Conservation (phyloP, 805 yeast genomes). For the Candida jianshihensis region DNA sequence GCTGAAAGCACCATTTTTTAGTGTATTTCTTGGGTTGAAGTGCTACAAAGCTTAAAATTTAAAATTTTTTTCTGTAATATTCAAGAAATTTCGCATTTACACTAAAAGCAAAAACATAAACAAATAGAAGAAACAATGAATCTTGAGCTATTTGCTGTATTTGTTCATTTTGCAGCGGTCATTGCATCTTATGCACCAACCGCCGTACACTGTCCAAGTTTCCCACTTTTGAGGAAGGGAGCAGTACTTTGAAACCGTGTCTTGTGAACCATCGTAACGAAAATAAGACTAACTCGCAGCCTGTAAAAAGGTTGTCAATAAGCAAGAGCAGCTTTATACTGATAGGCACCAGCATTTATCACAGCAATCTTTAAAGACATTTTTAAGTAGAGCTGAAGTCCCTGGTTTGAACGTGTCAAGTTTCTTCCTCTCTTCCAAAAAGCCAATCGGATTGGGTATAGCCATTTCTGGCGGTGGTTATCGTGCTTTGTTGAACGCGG, state of each 20-base stretch:
- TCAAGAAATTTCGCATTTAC: no score
- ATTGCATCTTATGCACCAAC: conserved; percentile 6
- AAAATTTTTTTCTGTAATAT: no score
- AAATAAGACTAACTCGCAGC: conserved; percentile 1
- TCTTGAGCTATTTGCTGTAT: background rate
- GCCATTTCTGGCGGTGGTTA: conserved; percentile 87
- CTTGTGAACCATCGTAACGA: background rate
- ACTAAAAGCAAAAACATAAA: no score
- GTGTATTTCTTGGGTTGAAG: no score
- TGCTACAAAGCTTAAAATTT: no score
- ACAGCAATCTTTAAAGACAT: conserved; percentile 22
- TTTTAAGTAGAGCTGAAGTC: conserved; percentile 25
- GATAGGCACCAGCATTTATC: conserved; percentile 25
- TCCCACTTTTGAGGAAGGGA: conserved; percentile 7
- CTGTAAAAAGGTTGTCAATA: conserved; percentile 6
- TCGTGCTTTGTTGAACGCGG: conserved; percentile 81
- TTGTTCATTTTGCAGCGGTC: background rate
- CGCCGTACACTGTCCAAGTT: conserved; percentile 7
- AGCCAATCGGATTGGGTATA: conserved; percentile 40
- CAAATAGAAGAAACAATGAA: background rate
- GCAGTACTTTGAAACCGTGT: conserved; percentile 5
- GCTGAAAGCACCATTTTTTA: conserved; percentile 59
- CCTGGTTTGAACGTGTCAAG: conserved; percentile 26
- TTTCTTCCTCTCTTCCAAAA: conserved; percentile 16
- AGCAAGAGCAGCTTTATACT: conserved; percentile 22